phyloP scores from a whole-genome alignment of 1,284 basidiomycete species.

The Papiliotrema laurentii region DNA sequence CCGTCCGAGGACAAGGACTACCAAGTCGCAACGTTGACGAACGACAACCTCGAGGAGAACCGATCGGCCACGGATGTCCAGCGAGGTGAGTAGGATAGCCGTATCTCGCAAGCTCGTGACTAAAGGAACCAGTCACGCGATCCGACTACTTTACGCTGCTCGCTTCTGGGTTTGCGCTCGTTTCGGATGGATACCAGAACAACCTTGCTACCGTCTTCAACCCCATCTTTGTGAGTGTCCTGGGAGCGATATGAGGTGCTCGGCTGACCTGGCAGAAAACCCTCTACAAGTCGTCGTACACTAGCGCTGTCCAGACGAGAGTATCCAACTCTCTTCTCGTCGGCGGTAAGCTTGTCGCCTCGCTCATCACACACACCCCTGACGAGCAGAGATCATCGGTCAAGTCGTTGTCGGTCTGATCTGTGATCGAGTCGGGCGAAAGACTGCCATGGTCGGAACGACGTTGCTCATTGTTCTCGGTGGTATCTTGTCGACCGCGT shows the following conservation, averaged over 20 bases:
- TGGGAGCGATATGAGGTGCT: background rate
- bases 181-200: constrained; percentile 45
- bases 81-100: too few relatives aligned
- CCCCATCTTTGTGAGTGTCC: constrained; percentile 22
- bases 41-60: too few relatives aligned
- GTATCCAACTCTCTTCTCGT: constrained; percentile 70
- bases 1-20: too few relatives aligned
- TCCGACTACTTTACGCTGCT: constrained; percentile 20
- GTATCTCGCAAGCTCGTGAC: too few relatives aligned
- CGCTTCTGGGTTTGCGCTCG: constrained; percentile 34
- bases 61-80: too few relatives aligned
- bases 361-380: too few relatives aligned
- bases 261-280: constrained; percentile 35
- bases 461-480: constrained; percentile 68
- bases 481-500: constrained; percentile 65
- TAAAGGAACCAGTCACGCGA: background rate
- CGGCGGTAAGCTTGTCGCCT: too few relatives aligned
- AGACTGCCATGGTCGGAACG: constrained; percentile 64
- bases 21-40: too few relatives aligned
- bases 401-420: constrained; percentile 53
- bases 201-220: constrained; percentile 28
- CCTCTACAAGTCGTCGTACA: constrained; percentile 61
- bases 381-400: constrained; percentile 43
- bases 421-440: constrained; percentile 67
- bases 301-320: constrained; percentile 59